A percentile compares a stretch with the other conserved stretches of the same genome.
Evolutionary conservation across 345 rosid genomes (phyloP).

Genomic region (Lenwebbia sp.): DNA sequence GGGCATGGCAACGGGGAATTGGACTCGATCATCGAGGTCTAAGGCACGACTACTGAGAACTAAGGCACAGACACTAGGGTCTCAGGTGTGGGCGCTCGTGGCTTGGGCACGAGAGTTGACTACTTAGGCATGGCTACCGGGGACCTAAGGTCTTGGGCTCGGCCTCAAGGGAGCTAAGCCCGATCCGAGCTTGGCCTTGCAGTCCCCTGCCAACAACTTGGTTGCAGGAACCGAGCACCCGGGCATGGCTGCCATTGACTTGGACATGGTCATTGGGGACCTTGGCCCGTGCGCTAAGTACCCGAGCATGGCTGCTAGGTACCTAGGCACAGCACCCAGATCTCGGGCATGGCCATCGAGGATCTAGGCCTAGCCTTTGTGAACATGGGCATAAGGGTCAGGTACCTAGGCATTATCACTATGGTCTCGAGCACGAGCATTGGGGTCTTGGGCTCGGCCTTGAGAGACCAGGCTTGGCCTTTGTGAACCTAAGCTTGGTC

Average conservation of each 20-base stretch:
- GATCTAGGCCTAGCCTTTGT: neutral
- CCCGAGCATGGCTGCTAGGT: neutral
- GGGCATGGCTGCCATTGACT: neutral
- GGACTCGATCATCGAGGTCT: neutral
- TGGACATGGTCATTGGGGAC: neutral
- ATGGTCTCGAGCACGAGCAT: neutral
- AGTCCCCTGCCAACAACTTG: neutral
- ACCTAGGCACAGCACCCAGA: neutral
- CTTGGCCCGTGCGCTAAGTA: rapidly evolving
- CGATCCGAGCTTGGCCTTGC: neutral
- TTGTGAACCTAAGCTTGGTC: neutral
- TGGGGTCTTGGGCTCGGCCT: neutral
- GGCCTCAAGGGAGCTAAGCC: neutral
- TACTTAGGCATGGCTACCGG: neutral
- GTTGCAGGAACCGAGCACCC: neutral
- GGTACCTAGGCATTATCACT: neutral
- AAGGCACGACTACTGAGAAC: neutral
- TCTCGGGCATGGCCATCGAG: neutral
- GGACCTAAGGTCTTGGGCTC: neutral
- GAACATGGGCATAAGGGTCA: neutral
- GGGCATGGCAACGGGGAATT: neutral
- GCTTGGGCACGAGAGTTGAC: neutral
- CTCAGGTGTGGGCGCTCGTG: neutral
- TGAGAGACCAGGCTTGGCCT: neutral
- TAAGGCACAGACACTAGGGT: too few relatives aligned